Conservation (phyloP, 31 red algal species). For the Bonnemaisonia californica region DNA sequence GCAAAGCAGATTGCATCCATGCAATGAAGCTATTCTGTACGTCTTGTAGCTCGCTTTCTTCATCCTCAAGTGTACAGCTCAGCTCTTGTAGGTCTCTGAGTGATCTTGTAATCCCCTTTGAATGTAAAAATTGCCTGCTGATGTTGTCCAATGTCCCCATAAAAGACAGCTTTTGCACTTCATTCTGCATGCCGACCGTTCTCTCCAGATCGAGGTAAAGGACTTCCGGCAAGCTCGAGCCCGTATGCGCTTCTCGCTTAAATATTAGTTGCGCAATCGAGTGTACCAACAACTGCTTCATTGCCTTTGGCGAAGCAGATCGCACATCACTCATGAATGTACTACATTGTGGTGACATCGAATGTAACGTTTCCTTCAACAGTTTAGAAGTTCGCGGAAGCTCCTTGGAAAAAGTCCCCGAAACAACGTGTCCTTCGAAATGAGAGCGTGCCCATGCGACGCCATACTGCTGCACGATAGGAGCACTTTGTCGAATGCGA, state of each 20-base stretch:
- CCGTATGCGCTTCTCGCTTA: slow-evolving; percentile 12
- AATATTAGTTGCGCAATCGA: slow-evolving; percentile 31
- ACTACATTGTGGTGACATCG: background rate
- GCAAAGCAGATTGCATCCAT: background rate
- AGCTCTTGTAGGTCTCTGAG: background rate
- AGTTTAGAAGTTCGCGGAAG: slow-evolving; percentile 31
- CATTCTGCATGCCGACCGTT: slow-evolving; percentile 54
- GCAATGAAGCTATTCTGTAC: background rate
- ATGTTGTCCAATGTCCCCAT: slow-evolving; percentile 49
- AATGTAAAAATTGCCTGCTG: slow-evolving; percentile 33
- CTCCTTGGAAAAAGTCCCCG: slow-evolving; percentile 14
- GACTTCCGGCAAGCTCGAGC: slow-evolving; percentile 42
- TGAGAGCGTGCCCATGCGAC: slow-evolving; percentile 55
- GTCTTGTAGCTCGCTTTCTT: background rate
- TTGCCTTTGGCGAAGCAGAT: background rate
- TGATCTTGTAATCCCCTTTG: slow-evolving; percentile 11
- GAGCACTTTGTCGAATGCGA: slow-evolving; percentile 41
- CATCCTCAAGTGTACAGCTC: background rate
- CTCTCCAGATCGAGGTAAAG: slow-evolving; percentile 44
- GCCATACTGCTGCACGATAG: slow-evolving; percentile 57
- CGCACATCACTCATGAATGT: slow-evolving; percentile 1
- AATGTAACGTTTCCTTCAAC: slow-evolving; percentile 22
- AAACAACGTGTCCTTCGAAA: slow-evolving; percentile 44
- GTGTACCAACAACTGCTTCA: slow-evolving; percentile 20
- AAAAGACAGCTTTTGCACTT: slow-evolving; percentile 41